phyloP scores from a whole-genome alignment of 257 asterid species.

The Penstemon eatonii region DNA sequence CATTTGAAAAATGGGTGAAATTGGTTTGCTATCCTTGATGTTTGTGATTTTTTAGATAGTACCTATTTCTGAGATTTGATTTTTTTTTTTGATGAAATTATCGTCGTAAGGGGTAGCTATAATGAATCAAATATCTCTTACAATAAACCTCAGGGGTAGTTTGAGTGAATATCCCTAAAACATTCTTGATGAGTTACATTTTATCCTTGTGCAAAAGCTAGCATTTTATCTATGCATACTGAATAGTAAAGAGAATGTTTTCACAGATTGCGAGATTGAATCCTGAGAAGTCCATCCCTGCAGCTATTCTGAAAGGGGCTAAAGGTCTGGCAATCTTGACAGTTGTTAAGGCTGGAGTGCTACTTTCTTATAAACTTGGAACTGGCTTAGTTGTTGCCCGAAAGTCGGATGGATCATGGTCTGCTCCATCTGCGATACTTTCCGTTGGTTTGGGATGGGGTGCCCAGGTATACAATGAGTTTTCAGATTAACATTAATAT shows the following conservation, averaged over 20 bases:
- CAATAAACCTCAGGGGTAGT: no score
- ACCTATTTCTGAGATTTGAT: no score
- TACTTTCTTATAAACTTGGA: slow-evolving; percentile 87
- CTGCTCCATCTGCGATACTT: slow-evolving; percentile 94
- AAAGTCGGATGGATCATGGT: slow-evolving; percentile 96
- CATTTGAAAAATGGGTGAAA: no score
- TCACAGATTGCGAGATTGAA: slow-evolving; percentile 82
- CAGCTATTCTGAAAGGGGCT: slow-evolving; percentile 83
- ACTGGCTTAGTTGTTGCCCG: slow-evolving; percentile 92
- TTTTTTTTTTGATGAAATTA: no score
- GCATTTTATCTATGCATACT: background rate
- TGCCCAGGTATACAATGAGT: slow-evolving; percentile 65
- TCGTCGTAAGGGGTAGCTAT: no score
- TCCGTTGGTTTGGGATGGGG: slow-evolving; percentile 99
- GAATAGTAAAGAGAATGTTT: slow-evolving; percentile 7
- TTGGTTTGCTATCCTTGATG: no score
- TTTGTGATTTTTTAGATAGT: no score
- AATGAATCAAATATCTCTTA: no score
- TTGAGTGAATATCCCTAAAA: no score
- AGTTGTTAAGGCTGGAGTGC: slow-evolving; percentile 87
- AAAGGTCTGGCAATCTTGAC: slow-evolving; percentile 92
- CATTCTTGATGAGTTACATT: no score
- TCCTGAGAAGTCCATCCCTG: slow-evolving; percentile 94
- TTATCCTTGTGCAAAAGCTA: no score
- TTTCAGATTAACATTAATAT: slow-evolving; percentile 4